Conservation (phyloP, 345 rosid species). For the Kernera saxatilis region DNA sequence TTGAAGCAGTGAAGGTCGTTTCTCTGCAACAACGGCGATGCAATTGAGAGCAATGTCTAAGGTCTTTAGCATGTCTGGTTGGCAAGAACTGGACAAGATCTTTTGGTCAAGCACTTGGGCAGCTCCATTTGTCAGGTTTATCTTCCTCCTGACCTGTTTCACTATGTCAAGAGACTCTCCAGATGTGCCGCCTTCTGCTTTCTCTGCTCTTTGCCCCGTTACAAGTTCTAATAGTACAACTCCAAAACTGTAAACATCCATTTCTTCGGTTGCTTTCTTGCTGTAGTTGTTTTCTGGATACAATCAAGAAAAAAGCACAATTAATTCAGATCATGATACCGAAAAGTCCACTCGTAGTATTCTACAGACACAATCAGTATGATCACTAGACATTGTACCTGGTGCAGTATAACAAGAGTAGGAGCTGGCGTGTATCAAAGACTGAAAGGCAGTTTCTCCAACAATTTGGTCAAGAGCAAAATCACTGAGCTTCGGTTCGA, state of each 20-base stretch:
- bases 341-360: not conserved
- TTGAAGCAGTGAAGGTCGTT: conserved; percentile 71
- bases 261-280: conserved; percentile 76
- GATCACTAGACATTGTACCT: conserved; percentile 37
- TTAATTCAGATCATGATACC: not conserved
- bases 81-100: conserved; percentile 38
- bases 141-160: conserved; percentile 86
- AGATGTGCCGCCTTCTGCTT: conserved; percentile 47
- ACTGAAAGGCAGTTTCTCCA: conserved; percentile 75
- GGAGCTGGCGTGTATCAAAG: conserved; percentile 49
- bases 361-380: not conserved
- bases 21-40: conserved; percentile 73
- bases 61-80: conserved; percentile 60
- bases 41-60: conserved; percentile 69
- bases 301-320: conserved; percentile 8
- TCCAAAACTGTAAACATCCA: conserved; percentile 90
- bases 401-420: conserved; percentile 74
- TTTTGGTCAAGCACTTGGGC: conserved; percentile 64
- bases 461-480: conserved; percentile 68
- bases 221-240: conserved; percentile 79
- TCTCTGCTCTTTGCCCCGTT: conserved; percentile 72
- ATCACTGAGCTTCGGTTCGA: conserved; percentile 76
- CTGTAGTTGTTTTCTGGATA: conserved; percentile 62
- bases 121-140: conserved; percentile 73
- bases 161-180: conserved; percentile 56